Percentiles rank a stretch among this genome's conserved stretches.
phyloP scores from a whole-genome alignment of 2,329 filamentous ascomycete genomes.

The Nigrospora osmanthi region DNA sequence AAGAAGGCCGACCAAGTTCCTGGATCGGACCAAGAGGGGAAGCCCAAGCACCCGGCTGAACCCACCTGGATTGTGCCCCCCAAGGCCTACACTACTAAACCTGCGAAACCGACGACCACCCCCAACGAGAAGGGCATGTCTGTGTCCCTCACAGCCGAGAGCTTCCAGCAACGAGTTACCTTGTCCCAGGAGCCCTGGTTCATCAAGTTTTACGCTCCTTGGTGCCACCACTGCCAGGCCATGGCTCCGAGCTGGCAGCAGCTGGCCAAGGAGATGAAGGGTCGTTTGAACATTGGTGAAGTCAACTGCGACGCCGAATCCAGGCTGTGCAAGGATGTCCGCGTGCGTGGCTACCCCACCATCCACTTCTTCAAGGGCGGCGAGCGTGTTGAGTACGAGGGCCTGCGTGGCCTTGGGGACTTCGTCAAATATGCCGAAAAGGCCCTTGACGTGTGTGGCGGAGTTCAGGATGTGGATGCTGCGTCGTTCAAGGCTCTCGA shows the following conservation, averaged over 20 bases:
- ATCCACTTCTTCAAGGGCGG: constrained; percentile 88
- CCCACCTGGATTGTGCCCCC: constrained; percentile 11
- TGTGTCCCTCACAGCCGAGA: constrained; percentile 70
- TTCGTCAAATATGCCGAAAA: constrained; percentile 81
- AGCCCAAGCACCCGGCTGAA: constrained; percentile 8
- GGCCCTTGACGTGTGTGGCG: constrained; percentile 67
- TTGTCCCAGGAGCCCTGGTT: constrained; percentile 92
- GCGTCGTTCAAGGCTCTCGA: constrained; percentile 74
- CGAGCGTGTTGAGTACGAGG: constrained; percentile 88
- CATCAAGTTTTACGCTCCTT: constrained; percentile 96
- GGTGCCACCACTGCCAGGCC: constrained; percentile 93
- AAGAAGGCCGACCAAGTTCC: constrained; percentile 12
- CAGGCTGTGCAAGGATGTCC: constrained; percentile 86
- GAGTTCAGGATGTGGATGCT: constrained; percentile 75
- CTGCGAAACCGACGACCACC: constrained; percentile 43
- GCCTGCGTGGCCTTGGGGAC: constrained; percentile 85
- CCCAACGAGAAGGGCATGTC: constrained; percentile 74
- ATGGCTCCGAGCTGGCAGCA: constrained; percentile 86
- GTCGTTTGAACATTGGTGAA: constrained; percentile 83
- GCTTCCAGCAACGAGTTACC: constrained; percentile 78
- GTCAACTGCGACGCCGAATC: constrained; percentile 88
- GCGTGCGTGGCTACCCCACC: constrained; percentile 74
- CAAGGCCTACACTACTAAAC: constrained; percentile 23
- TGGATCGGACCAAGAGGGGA: constrained; percentile 3
- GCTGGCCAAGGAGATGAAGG: constrained; percentile 85